A percentile compares a stretch with the other conserved stretches of the same genome.
phyloP scores from a whole-genome alignment of 2,329 filamentous ascomycete genomes.

The Monilinia aucupariae region DNA sequence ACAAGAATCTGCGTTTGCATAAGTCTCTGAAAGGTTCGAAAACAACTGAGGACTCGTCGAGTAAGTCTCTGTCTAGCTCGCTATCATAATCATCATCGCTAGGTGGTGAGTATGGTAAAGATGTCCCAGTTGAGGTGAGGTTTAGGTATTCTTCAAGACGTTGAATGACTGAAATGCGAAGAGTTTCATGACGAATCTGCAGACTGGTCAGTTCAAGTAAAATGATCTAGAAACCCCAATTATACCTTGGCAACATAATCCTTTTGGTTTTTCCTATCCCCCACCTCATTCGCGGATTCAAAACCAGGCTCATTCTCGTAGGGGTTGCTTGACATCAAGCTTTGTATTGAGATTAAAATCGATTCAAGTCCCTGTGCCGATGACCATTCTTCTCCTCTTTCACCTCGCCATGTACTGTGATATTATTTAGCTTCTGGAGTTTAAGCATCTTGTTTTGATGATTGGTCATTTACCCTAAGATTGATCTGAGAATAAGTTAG shows the following conservation, averaged over 20 bases:
- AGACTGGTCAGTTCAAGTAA: conserved; percentile 6
- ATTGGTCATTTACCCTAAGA: conserved; percentile 60
- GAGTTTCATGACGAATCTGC: conserved; percentile 83
- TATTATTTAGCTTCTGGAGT: conserved; percentile 17
- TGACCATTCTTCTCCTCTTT: conserved; percentile 91
- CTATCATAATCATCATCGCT: conserved; percentile 39
- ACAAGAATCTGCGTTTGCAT: conserved; percentile 85
- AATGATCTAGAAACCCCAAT: neutral
- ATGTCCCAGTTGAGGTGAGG: conserved; percentile 48
- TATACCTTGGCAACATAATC: conserved; percentile 73
- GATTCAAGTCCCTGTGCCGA: conserved; percentile 93
- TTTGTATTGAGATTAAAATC: conserved; percentile 91
- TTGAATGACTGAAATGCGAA: conserved; percentile 81
- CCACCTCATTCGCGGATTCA: conserved; percentile 62
- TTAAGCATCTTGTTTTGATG: neutral
- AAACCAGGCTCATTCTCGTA: conserved; percentile 97
- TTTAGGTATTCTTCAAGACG: conserved; percentile 74
- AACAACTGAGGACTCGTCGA: conserved; percentile 47
- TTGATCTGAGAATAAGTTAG: conserved; percentile 57
- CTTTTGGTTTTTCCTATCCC: conserved; percentile 68
- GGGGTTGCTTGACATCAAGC: conserved; percentile 86
- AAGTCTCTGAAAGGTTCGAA: conserved; percentile 89
- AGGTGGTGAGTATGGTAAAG: conserved; percentile 32
- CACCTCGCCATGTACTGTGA: conserved; percentile 84
- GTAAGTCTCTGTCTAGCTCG: conserved; percentile 29